phyloP scores from a whole-genome alignment of 139 green algal species.

The Chlamydomonas sp. region DNA sequence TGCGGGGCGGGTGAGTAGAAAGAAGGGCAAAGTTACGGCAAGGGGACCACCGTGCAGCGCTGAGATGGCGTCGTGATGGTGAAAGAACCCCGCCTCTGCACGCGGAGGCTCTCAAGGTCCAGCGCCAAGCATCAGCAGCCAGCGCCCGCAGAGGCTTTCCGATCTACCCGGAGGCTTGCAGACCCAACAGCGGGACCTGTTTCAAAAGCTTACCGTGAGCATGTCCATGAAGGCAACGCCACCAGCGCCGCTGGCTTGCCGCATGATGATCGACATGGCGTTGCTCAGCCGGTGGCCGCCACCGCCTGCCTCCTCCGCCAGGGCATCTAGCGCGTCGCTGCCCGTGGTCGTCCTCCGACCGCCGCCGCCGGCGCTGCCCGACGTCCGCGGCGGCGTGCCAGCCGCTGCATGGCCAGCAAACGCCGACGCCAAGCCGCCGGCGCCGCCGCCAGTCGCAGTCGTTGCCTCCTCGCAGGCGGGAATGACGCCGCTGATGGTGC shows the following conservation, averaged over 20 bases:
- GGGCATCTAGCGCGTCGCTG: no score
- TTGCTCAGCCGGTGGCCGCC: slow-evolving; percentile 3
- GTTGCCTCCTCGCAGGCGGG: neutral
- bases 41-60: no score
- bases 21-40: neutral
- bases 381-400: neutral
- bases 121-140: no score
- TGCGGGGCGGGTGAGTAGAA: neutral
- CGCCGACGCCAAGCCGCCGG: neutral
- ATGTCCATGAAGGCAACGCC: slow-evolving; percentile 12
- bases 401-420: neutral
- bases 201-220: neutral
- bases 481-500: neutral
- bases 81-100: neutral
- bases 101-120: no score
- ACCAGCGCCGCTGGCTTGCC: neutral
- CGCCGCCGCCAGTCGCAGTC: no score
- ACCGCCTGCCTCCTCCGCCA: no score
- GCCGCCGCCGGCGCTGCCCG: no score
- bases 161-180: no score
- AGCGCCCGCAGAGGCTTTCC: no score
- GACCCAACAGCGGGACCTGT: no score
- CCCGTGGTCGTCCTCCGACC: no score
- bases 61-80: neutral
- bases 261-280: slow-evolving; percentile 26